Evolutionary conservation across 495 filamentous ascomycete genomes (phyloP).

Genomic region (Annulohypoxylon moriforme): DNA sequence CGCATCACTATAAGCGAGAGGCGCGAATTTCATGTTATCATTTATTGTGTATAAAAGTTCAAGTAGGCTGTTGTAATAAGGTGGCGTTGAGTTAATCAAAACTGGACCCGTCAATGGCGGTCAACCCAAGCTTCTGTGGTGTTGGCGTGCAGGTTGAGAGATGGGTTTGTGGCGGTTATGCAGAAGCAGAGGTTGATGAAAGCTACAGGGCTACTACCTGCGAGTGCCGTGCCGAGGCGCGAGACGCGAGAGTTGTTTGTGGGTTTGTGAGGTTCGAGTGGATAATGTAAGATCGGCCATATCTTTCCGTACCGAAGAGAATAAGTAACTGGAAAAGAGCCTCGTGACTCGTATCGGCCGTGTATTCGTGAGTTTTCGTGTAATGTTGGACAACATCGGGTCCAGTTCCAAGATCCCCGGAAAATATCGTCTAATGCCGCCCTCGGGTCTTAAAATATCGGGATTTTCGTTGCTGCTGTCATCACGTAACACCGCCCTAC

Average conservation of each 20-base stretch:
- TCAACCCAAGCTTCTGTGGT: slow-evolving; percentile 10
- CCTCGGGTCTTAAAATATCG: slow-evolving; percentile 17
- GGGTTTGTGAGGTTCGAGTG: background rate
- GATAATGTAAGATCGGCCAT: slow-evolving; percentile 28
- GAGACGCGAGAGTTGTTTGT: background rate
- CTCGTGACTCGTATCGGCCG: slow-evolving; percentile 39
- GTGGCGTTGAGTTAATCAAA: slow-evolving; percentile 15
- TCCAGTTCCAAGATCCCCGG: slow-evolving; percentile 1
- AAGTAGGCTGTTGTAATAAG: slow-evolving; percentile 21
- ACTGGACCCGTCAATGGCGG: background rate
- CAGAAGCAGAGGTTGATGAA: slow-evolving; percentile 27
- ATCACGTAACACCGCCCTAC: slow-evolving; percentile 1
- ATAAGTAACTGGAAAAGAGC: slow-evolving; percentile 1
- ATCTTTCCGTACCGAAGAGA: slow-evolving; percentile 20
- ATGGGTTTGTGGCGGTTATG: slow-evolving; percentile 16
- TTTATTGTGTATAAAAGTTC: slow-evolving; percentile 31
- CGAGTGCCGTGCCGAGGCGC: slow-evolving; percentile 14
- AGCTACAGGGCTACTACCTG: background rate
- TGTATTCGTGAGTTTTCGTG: slow-evolving; percentile 29
- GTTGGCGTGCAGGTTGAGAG: background rate
- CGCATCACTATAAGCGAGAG: slow-evolving; percentile 24
- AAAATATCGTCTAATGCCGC: slow-evolving; percentile 15
- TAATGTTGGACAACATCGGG: slow-evolving; percentile 21
- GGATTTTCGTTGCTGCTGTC: slow-evolving; percentile 16
- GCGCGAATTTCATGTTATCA: background rate